Conservation (phyloP, 257 asterid genomes). For the Lithospermum erythrorhizon region DNA sequence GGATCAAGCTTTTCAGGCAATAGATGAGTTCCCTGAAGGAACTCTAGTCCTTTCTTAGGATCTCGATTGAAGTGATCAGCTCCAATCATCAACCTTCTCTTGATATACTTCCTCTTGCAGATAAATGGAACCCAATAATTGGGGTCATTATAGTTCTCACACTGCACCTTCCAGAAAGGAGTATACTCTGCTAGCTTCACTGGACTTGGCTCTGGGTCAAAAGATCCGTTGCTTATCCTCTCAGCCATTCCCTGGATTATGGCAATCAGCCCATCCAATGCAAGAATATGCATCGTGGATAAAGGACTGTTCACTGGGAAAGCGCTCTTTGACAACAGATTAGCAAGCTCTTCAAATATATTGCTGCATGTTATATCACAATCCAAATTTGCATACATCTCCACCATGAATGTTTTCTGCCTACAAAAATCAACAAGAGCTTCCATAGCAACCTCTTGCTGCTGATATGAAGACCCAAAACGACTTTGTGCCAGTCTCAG, state of each 20-base stretch:
- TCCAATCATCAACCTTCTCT: slow-evolving; percentile 91
- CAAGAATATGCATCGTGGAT: slow-evolving; percentile 93
- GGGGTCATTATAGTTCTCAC: slow-evolving; percentile 71
- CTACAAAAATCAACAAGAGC: slow-evolving; percentile 91
- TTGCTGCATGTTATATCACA: slow-evolving; percentile 92
- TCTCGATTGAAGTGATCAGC: slow-evolving; percentile 97
- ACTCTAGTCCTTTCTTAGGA: slow-evolving; percentile 92
- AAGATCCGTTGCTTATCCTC: slow-evolving; percentile 76
- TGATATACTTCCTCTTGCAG: slow-evolving; percentile 68
- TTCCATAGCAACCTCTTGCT: slow-evolving; percentile 99
- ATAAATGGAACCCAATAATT: slow-evolving; percentile 88
- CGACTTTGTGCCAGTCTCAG: slow-evolving; percentile 89
- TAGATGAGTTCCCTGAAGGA: slow-evolving; percentile 90
- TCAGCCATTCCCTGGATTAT: slow-evolving; percentile 99
- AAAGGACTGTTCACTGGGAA: slow-evolving; percentile 92
- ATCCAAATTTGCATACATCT: slow-evolving; percentile 85
- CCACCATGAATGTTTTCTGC: slow-evolving; percentile 88
- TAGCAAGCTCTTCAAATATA: slow-evolving; percentile 92
- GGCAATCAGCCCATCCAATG: slow-evolving; percentile 92
- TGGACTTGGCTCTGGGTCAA: slow-evolving; percentile 45
- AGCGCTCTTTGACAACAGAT: slow-evolving; percentile 82
- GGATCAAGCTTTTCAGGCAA: slow-evolving; percentile 97
- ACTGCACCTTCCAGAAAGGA: slow-evolving; percentile 94
- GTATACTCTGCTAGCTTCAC: slow-evolving; percentile 62
- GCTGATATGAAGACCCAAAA: slow-evolving; percentile 87